Conservation (phyloP, 495 filamentous ascomycete genomes). For the Penicillium turbatum region DNA sequence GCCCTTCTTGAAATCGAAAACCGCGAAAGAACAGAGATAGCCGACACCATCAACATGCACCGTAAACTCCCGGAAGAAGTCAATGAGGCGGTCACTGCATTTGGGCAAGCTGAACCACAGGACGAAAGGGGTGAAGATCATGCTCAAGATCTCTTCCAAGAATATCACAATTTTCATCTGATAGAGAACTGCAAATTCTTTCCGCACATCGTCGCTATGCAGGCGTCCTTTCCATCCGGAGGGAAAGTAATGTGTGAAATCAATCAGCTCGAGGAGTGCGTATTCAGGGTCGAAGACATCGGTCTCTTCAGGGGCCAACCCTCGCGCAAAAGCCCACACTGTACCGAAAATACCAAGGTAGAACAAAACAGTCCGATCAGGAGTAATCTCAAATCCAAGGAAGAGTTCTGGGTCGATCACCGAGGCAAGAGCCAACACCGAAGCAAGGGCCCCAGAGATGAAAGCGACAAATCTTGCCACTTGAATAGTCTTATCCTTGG, state of each 20-base stretch:
- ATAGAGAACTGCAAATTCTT: constrained; percentile 84
- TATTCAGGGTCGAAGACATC: constrained; percentile 89
- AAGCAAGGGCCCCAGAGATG: constrained; percentile 75
- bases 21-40: constrained; percentile 92
- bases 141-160: constrained; percentile 84
- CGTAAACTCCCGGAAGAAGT: constrained; percentile 97
- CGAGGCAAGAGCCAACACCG: constrained; percentile 74
- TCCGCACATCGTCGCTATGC: constrained; percentile 79
- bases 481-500: constrained; percentile 87
- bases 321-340: constrained; percentile 74
- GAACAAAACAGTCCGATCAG: constrained; percentile 76
- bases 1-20: constrained; percentile 95
- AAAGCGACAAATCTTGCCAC: constrained; percentile 80
- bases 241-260: constrained; percentile 88
- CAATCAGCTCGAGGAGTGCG: constrained; percentile 78
- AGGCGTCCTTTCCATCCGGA: constrained; percentile 81
- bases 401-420: constrained; percentile 87
- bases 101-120: constrained; percentile 83
- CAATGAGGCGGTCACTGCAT: constrained; percentile 87
- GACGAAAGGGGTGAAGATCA: constrained; percentile 86
- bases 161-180: constrained; percentile 87
- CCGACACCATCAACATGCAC: constrained; percentile 95
- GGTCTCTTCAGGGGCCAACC: constrained; percentile 79
- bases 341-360: constrained; percentile 71
- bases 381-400: constrained; percentile 84